A percentile compares a stretch with the other conserved stretches of the same genome.
Evolutionary conservation across 495 filamentous ascomycete genomes (phyloP).

Genomic region (Talaromyces thailandensis): DNA sequence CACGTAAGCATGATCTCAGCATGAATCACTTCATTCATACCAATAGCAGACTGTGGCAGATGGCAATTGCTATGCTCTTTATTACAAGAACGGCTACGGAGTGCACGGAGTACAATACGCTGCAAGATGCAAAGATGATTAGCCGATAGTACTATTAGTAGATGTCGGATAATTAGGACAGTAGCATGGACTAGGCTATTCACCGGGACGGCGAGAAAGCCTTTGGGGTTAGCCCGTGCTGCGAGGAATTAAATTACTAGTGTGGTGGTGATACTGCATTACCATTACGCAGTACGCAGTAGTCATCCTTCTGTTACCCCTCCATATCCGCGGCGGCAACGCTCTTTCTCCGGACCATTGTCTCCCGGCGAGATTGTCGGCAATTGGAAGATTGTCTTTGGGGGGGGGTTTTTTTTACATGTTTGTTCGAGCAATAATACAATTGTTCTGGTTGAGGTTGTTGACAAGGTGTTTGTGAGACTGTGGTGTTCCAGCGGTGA

Average conservation of each 20-base stretch:
- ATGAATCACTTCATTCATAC: background rate
- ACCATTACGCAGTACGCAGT: background rate
- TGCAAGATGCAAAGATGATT: background rate
- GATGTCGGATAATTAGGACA: background rate
- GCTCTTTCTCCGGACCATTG: slow-evolving; percentile 3
- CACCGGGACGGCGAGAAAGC: background rate
- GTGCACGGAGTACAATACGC: background rate
- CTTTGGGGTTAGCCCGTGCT: background rate
- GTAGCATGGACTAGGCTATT: background rate
- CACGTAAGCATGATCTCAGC: background rate
- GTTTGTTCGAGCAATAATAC: background rate
- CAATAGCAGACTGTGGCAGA: no score
- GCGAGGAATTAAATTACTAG: background rate
- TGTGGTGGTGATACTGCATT: background rate
- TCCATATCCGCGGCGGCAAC: background rate
- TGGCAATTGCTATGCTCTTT: background rate
- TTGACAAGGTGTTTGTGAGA: background rate
- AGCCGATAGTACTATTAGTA: no score
- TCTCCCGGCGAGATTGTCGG: slow-evolving; percentile 5
- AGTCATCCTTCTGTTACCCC: background rate
- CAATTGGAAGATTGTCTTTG: background rate
- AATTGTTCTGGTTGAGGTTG: background rate
- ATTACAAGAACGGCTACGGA: background rate
- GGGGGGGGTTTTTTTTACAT: no score
- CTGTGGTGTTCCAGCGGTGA: background rate